Conservation (phyloP, 2,329 filamentous ascomycete species). For the Ilyonectria mors-panacis region DNA sequence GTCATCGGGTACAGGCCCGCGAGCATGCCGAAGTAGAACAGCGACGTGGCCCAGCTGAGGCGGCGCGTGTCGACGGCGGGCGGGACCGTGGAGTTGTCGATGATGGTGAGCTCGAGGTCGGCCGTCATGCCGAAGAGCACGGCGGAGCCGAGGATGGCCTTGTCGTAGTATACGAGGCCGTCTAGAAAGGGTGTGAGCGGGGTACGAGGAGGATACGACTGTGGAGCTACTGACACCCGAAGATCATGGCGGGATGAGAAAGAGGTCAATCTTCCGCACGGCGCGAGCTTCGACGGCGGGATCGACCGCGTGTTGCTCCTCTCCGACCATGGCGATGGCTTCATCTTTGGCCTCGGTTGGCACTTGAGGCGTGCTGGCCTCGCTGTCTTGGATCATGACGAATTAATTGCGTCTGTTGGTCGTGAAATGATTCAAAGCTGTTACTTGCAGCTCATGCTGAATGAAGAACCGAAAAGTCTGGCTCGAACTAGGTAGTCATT, state of each 20-base stretch:
- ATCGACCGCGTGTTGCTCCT: constrained; percentile 68
- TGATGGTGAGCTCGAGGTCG: constrained; percentile 73
- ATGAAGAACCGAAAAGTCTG: not conserved
- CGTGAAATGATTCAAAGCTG: not conserved
- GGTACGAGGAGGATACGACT: not conserved
- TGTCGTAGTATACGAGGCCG: constrained; percentile 62
- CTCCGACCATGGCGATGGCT: constrained; percentile 70
- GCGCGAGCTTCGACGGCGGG: constrained; percentile 68
- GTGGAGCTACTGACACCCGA: constrained; percentile 58
- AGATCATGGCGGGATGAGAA: constrained; percentile 78
- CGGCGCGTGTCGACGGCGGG: constrained; percentile 75
- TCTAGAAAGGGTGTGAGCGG: constrained; percentile 51
- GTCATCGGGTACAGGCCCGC: constrained; percentile 82
- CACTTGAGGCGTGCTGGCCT: constrained; percentile 6
- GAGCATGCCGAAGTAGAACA: constrained; percentile 88
- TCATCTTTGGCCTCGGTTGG: constrained; percentile 47
- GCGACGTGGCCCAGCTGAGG: constrained; percentile 82
- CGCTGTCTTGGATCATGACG: constrained; percentile 17
- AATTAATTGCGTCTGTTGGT: not conserved
- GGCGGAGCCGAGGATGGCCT: constrained; percentile 81
- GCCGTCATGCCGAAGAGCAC: constrained; percentile 83
- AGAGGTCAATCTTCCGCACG: constrained; percentile 76
- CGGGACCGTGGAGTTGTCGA: constrained; percentile 60
- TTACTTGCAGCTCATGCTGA: not conserved
- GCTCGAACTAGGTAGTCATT: not conserved